Conservation (phyloP, 2,329 filamentous ascomycete species). For the Lasiodiplodia sp. region DNA sequence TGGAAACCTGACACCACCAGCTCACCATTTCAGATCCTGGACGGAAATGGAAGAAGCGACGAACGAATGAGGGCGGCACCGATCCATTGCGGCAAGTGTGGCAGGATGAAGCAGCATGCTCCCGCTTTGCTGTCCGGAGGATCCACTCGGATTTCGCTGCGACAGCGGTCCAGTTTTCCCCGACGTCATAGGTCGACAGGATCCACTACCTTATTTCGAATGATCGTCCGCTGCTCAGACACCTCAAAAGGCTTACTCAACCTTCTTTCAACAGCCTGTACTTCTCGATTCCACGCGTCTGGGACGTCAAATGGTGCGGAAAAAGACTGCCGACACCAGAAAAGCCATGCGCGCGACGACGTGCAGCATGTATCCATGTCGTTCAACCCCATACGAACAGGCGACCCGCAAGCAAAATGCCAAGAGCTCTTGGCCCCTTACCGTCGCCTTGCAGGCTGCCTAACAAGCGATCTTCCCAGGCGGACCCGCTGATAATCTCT, state of each 20-base stretch:
- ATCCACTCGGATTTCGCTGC: slow-evolving; percentile 14
- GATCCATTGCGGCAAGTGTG: neutral
- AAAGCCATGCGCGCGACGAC: neutral
- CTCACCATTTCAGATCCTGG: neutral
- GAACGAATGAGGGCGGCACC: neutral
- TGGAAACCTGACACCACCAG: neutral
- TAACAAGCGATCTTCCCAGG: slow-evolving; percentile 13
- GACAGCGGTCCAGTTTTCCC: slow-evolving; percentile 20
- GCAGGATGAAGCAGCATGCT: neutral
- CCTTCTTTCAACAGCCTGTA: neutral
- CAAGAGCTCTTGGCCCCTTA: slow-evolving; percentile 21
- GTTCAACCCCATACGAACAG: neutral
- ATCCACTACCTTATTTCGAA: slow-evolving; percentile 19
- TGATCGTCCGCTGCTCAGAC: slow-evolving; percentile 2
- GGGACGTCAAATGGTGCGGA: neutral
- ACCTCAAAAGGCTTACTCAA: neutral
- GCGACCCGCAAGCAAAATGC: slow-evolving; percentile 3
- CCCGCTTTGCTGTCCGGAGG: neutral
- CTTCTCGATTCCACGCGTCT: too few relatives aligned
- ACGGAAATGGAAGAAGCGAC: neutral
- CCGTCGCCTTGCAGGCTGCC: slow-evolving; percentile 17
- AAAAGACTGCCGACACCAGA: neutral
- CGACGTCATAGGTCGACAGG: slow-evolving; percentile 8
- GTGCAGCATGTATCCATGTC: neutral
- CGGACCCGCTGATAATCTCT: slow-evolving; percentile 27